Conservation (phyloP, 169 alveolate genomes). For the Miamiensis avidus region DNA sequence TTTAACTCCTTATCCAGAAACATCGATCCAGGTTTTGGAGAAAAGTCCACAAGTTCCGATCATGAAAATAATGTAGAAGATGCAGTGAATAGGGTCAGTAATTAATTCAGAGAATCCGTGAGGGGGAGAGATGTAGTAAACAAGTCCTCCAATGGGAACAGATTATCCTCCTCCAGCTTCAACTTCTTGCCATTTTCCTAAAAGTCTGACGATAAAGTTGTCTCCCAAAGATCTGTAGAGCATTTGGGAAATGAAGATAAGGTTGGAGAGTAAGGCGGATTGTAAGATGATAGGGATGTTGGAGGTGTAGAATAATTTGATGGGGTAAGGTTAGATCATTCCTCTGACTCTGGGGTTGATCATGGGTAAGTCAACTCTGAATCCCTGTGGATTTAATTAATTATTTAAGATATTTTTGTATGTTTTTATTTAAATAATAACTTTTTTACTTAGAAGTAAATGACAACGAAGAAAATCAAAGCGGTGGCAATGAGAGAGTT, state of each 20-base stretch:
- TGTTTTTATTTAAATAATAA: slow-evolving; percentile 4
- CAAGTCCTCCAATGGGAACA: slow-evolving; percentile 99
- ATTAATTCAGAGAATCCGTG: slow-evolving; percentile 75
- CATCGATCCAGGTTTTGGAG: slow-evolving; percentile 99
- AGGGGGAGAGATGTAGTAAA: slow-evolving; percentile 98
- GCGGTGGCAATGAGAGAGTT: slow-evolving; percentile 97
- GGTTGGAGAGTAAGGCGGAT: slow-evolving; percentile 98
- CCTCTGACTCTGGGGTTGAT: slow-evolving; percentile 97
- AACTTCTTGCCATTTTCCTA: slow-evolving; percentile 84
- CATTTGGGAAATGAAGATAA: slow-evolving; percentile 98
- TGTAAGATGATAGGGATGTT: slow-evolving; percentile 99
- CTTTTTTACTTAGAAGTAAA: slow-evolving; percentile 92
- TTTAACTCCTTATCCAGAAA: slow-evolving; percentile 97
- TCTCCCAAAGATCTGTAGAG: slow-evolving; percentile 96
- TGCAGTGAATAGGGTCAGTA: slow-evolving; percentile 97
- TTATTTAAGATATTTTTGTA: neutral
- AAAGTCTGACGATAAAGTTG: slow-evolving; percentile 90
- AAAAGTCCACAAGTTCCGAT: slow-evolving; percentile 98
- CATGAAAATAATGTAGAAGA: slow-evolving; percentile 97
- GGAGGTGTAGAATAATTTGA: slow-evolving; percentile 99
- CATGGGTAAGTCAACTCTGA: slow-evolving; percentile 97
- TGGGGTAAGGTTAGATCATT: slow-evolving; percentile 97
- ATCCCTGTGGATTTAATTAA: slow-evolving; percentile 68
- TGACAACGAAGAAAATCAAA: slow-evolving; percentile 96
- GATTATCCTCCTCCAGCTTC: slow-evolving; percentile 94